Conservation (phyloP, 805 yeast genomes). For the Wickerhamia fluorescens region DNA sequence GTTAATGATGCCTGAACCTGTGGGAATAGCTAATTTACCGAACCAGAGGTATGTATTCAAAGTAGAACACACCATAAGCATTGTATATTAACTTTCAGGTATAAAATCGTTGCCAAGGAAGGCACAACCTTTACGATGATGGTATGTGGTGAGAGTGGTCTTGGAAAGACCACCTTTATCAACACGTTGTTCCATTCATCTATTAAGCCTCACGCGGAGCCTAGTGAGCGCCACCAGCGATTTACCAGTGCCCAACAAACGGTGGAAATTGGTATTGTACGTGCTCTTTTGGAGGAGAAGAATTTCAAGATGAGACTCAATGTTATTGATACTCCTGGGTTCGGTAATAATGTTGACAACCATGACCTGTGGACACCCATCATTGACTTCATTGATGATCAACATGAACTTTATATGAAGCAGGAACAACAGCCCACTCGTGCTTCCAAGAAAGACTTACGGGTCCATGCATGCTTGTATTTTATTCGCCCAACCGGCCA, state of each 20-base stretch:
- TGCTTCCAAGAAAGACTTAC: conserved; percentile 56
- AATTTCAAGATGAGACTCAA: conserved; percentile 72
- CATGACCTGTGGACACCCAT: conserved; percentile 81
- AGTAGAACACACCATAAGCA: neutral
- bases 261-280: conserved; percentile 68
- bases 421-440: conserved; percentile 91
- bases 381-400: conserved; percentile 84
- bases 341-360: conserved; percentile 87
- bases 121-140: conserved; percentile 76
- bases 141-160: conserved; percentile 88
- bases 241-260: conserved; percentile 53
- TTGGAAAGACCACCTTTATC: conserved; percentile 88
- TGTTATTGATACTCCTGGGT: conserved; percentile 88
- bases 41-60: conserved; percentile 51
- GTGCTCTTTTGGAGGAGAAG: conserved; percentile 81
- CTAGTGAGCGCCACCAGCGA: conserved; percentile 49
- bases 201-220: conserved; percentile 52
- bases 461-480: conserved; percentile 88
- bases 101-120: conserved; percentile 65
- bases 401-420: conserved; percentile 80
- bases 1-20: conserved; percentile 53
- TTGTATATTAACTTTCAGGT: conserved; percentile 29
- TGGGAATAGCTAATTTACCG: conserved; percentile 68
- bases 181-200: conserved; percentile 77
- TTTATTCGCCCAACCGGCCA: conserved; percentile 91